Evolutionary conservation across 1,139 yeast species (phyloP), one percentile per base, ranked within the genome.

Genomic region (Suhomyces bribrorum): DNA sequence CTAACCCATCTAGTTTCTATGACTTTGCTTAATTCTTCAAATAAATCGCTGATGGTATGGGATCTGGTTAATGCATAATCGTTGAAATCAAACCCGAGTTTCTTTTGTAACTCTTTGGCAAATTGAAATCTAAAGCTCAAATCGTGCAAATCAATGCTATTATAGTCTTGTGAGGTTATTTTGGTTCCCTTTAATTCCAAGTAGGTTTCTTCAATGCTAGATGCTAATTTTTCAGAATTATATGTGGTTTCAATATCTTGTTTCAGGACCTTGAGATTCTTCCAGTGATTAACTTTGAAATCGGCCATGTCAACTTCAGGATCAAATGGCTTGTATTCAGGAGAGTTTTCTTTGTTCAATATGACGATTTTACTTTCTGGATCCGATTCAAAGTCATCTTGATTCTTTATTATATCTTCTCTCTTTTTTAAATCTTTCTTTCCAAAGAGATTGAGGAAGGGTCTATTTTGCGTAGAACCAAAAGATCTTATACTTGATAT

Each of bases 71-170:
- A 59, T 29, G 73, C 63, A 41, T 69, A 70, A 59, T 89, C 97
- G 26, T 86, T 83, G 16, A 89, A 72, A 27, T 78, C 70, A 38
- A 83, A 66, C 7, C 90, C 86, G 41, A 87, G 76, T 20, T 63
- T 59, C 36, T 67, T 61, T 56, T 84, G 89, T 32, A 87, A 66
- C 17, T 55, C 52, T 57, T 84, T 86, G 29, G 80, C 58, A 33
- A 80, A 68, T 18, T 64, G 54, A 54, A 88, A 86, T 54, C 95
- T 74, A 40, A 67, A 57, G n/a, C 61, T 49, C 41, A 86, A 67
- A 53, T 84, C 82, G 32, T 64, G 57, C 41, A 72, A 64, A 27
- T 49, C 47, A 3, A 60, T 40, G 4, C 37, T 32, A 6, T 45
- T 34, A 38, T 55, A 62, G 1, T 53, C 36, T 7, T 49, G 52